phyloP scores from a whole-genome alignment of 2,329 filamentous ascomycete species.

The Daldinia sp. region DNA sequence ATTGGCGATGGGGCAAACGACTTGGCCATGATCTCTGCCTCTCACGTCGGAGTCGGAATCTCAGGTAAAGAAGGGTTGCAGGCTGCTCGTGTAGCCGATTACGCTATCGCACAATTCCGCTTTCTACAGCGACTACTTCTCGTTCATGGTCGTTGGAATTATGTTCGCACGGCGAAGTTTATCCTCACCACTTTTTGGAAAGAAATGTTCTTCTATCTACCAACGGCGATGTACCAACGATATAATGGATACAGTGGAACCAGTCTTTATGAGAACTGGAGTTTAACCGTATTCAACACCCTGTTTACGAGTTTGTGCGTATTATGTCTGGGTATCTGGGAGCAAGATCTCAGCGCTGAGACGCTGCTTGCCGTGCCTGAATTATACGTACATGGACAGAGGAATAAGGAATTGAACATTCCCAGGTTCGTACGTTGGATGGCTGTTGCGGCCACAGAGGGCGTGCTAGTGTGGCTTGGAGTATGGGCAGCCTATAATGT shows the following conservation, averaged over 20 bases:
- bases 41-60: constrained; percentile 90
- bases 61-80: constrained; percentile 93
- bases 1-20: constrained; percentile 96
- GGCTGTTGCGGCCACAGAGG: constrained; percentile 77
- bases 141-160: constrained; percentile 92
- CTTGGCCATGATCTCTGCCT: constrained; percentile 91
- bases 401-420: constrained; percentile 78
- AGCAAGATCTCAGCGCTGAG: constrained; percentile 85
- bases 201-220: constrained; percentile 83
- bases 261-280: constrained; percentile 88
- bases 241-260: constrained; percentile 91
- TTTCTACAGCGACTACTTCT: constrained; percentile 87
- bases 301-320: constrained; percentile 91
- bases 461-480: constrained; percentile 79
- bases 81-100: constrained; percentile 90
- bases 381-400: constrained; percentile 86
- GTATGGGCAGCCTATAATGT: constrained; percentile 65
- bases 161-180: constrained; percentile 88
- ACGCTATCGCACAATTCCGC: constrained; percentile 90
- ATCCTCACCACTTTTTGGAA: constrained; percentile 95
- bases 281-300: constrained; percentile 91
- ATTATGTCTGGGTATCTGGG: constrained; percentile 91
- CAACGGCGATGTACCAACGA: constrained; percentile 84
- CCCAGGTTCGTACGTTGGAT: constrained; percentile 82
- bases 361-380: constrained; percentile 94